A percentile compares a stretch with the other conserved stretches of the same genome.
Evolutionary conservation across 1,284 basidiomycete genomes (phyloP).

Genomic region (Pseudozyma sp.): DNA sequence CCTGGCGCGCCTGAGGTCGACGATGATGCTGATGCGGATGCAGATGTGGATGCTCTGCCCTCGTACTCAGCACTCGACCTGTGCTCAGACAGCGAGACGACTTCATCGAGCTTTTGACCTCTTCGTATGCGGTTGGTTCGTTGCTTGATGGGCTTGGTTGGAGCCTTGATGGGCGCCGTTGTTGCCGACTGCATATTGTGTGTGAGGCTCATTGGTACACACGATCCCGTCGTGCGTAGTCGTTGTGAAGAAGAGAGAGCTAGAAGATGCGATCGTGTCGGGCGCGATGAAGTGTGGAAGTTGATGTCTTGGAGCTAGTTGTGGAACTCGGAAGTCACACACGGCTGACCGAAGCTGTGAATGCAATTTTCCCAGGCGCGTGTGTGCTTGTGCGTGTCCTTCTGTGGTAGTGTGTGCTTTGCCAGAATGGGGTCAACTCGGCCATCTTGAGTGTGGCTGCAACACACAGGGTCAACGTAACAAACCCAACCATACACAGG

Average conservation of each 20-base stretch:
- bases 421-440: background rate
- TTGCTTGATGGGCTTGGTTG: slow-evolving; percentile 9
- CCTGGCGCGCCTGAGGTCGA: slow-evolving; percentile 7
- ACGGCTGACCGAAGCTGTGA: background rate
- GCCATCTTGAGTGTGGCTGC: background rate
- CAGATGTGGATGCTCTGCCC: slow-evolving; percentile 5
- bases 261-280: too few species aligned
- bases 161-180: slow-evolving; percentile 5
- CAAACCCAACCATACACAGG: too few species aligned
- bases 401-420: too few species aligned
- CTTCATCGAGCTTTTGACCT: slow-evolving; percentile 54
- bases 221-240: background rate
- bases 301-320: background rate
- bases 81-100: slow-evolving; percentile 30
- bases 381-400: background rate
- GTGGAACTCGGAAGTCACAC: background rate
- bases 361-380: slow-evolving; percentile 15
- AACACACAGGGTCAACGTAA: background rate
- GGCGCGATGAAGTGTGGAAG: background rate
- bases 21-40: slow-evolving; percentile 12
- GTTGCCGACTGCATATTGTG: slow-evolving; percentile 19
- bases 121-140: slow-evolving; percentile 45
- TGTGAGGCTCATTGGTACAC: slow-evolving; percentile 30
- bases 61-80: slow-evolving; percentile 5
- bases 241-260: slow-evolving; percentile 5